Evolutionary conservation across 2,329 filamentous ascomycete genomes (phyloP).

Genomic region (Grosmannia huntii): DNA sequence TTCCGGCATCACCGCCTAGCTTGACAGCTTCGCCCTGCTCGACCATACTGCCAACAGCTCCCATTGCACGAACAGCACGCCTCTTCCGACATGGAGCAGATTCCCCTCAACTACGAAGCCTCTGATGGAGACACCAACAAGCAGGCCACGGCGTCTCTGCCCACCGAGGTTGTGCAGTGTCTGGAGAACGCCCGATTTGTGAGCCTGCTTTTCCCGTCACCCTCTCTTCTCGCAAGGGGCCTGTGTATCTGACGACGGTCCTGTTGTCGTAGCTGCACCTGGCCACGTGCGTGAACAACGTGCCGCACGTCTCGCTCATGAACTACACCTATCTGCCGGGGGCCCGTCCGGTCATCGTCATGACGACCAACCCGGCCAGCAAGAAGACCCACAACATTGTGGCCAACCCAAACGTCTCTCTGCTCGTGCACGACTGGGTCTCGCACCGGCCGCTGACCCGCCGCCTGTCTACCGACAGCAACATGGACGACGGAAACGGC

Average conservation of each 20-base stretch:
- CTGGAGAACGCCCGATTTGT: constrained; percentile 93
- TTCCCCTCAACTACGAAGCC: constrained; percentile 61
- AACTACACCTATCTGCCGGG: constrained; percentile 92
- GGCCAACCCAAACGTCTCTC: constrained; percentile 73
- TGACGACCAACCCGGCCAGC: constrained; percentile 74
- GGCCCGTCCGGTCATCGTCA: constrained; percentile 72
- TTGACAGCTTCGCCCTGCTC: not conserved
- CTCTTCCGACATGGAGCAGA: constrained; percentile 39
- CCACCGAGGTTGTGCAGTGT: constrained; percentile 76
- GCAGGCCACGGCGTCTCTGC: constrained; percentile 56
- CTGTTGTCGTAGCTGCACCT: constrained; percentile 63
- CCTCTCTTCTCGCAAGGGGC: not conserved
- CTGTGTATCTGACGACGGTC: not conserved
- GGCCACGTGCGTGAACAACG: constrained; percentile 72
- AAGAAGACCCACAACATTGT: constrained; percentile 73
- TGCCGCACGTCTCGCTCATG: constrained; percentile 92
- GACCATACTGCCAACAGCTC: not conserved
- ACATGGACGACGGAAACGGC: constrained; percentile 22
- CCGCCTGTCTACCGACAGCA: constrained; percentile 46
- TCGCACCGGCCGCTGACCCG: constrained; percentile 76
- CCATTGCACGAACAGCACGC: not conserved
- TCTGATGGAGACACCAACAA: constrained; percentile 63
- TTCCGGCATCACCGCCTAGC: not conserved
- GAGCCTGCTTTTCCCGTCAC: constrained; percentile 20
- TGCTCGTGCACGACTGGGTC: constrained; percentile 96